A percentile compares a stretch with the other conserved stretches of the same genome.
Evolutionary conservation across 148 eudicot genomes (phyloP).

Genomic region (Arbutus unedo): DNA sequence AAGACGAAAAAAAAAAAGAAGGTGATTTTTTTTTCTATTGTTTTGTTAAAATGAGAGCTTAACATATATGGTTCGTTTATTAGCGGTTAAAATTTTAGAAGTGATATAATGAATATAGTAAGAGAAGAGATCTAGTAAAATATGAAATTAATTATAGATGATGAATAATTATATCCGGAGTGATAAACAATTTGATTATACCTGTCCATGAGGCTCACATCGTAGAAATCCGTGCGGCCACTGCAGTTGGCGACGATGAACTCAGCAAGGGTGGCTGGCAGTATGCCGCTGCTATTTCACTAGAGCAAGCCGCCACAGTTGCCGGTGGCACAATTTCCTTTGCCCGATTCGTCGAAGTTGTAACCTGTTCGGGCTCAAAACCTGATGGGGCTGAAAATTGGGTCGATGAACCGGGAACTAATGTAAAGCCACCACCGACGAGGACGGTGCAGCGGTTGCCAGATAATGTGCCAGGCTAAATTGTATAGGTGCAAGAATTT

Average conservation of each 20-base stretch:
- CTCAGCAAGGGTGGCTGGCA: slow-evolving; percentile 66
- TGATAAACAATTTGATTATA: slow-evolving; percentile 18
- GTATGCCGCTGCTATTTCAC: slow-evolving; percentile 59
- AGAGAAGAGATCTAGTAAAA: too few relatives aligned
- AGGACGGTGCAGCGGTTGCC: slow-evolving; percentile 43
- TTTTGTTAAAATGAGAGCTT: too few relatives aligned
- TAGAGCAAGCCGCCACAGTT: slow-evolving; percentile 35
- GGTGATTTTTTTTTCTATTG: too few relatives aligned
- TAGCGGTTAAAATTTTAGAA: too few relatives aligned
- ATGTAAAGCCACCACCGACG: slow-evolving; percentile 43
- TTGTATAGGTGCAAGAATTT: slow-evolving; percentile 55
- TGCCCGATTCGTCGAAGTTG: slow-evolving; percentile 40
- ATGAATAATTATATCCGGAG: too few relatives aligned
- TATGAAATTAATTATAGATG: too few relatives aligned
- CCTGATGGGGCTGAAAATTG: slow-evolving; percentile 51
- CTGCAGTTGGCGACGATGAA: slow-evolving; percentile 50
- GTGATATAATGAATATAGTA: too few relatives aligned
- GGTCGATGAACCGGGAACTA: slow-evolving; percentile 47
- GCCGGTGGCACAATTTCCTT: slow-evolving; percentile 40
- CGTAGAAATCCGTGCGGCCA: slow-evolving; percentile 59
- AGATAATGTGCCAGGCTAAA: slow-evolving; percentile 74
- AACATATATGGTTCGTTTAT: too few relatives aligned
- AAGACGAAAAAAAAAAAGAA: too few relatives aligned
- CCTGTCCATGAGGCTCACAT: slow-evolving; percentile 79
- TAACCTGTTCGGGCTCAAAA: slow-evolving; percentile 87